Conservation (phyloP, 768 basidiomycete genomes). For the Collybiopsis luxurians region DNA sequence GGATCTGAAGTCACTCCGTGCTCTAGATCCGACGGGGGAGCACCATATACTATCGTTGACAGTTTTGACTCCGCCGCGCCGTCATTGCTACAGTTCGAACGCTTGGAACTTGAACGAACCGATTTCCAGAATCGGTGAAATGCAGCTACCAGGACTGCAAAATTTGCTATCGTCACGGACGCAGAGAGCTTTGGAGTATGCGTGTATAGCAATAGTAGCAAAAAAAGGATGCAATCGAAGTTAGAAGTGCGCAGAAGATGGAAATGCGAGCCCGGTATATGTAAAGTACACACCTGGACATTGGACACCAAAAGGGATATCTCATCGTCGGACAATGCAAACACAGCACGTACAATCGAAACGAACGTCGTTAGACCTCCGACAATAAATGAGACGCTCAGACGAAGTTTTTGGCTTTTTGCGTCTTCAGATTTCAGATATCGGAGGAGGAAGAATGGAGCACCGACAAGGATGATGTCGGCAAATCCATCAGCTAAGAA, state of each 20-base stretch:
- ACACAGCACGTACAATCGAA: constrained; percentile 3
- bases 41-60: not conserved
- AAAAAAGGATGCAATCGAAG: not conserved
- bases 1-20: too few relatives aligned
- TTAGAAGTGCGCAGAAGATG: too few relatives aligned
- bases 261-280: too few relatives aligned
- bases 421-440: not conserved
- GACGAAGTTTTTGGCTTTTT: not conserved
- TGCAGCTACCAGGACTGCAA: not conserved
- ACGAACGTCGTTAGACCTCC: not conserved
- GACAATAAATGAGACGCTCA: not conserved
- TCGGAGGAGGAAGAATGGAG: not conserved
- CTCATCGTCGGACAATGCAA: not conserved
- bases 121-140: not conserved
- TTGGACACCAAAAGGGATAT: not conserved
- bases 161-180: not conserved
- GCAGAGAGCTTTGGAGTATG: too few relatives aligned
- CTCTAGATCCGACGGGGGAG: not conserved
- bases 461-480: not conserved
- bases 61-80: not conserved
- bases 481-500: constrained; percentile 2
- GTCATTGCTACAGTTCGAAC: not conserved
- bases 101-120: not conserved
- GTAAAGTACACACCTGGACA: not conserved
- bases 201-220: too few relatives aligned